These are phyloP conservation scores for Psilocybe cubensis DNA, from an alignment of 768 basidiomycete species.

Conservation along the genomic window DNA sequence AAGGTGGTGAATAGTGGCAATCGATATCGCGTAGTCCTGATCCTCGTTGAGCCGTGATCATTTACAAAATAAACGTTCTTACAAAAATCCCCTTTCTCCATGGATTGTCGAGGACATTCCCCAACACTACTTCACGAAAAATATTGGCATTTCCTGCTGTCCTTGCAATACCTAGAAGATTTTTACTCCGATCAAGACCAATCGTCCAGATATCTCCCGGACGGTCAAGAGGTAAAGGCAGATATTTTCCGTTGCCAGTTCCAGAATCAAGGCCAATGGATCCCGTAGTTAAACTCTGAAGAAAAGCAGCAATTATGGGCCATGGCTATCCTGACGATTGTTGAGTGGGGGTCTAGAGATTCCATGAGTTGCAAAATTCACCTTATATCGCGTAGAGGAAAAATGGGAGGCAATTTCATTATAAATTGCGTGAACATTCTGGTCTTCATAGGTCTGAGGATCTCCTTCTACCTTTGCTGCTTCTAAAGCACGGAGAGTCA, in stretches of 20 bases:
- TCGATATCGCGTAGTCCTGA: conserved; percentile 95
- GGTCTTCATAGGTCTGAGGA: conserved; percentile 64
- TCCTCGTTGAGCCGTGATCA: not conserved
- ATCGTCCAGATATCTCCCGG: conserved; percentile 70
- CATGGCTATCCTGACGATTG: conserved; percentile 63
- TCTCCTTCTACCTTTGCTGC: conserved; percentile 48
- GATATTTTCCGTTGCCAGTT: conserved; percentile 97
- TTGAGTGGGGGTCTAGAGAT: not conserved
- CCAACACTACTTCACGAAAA: conserved; percentile 75
- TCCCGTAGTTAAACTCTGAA: conserved; percentile 70
- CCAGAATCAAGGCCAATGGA: conserved; percentile 94
- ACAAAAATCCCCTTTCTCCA: conserved; percentile 89
- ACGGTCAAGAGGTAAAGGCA: conserved; percentile 70
- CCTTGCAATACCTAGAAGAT: conserved; percentile 76
- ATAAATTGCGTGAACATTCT: conserved; percentile 83
- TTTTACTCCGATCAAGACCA: conserved; percentile 83
- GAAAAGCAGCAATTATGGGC: conserved; percentile 83
- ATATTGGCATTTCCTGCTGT: conserved; percentile 51
- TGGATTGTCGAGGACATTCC: conserved; percentile 70
- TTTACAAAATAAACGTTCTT: conserved; percentile 4
- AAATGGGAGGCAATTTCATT: conserved; percentile 88
- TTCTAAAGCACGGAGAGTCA: conserved; percentile 40
- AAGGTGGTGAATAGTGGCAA: conserved; percentile 97
- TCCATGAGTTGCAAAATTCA: conserved; percentile 26
- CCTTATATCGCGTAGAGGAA: conserved; percentile 89